Evolutionary conservation across 164 flowering plant species (phyloP).

Genomic region (Aristolochia contorta): DNA sequence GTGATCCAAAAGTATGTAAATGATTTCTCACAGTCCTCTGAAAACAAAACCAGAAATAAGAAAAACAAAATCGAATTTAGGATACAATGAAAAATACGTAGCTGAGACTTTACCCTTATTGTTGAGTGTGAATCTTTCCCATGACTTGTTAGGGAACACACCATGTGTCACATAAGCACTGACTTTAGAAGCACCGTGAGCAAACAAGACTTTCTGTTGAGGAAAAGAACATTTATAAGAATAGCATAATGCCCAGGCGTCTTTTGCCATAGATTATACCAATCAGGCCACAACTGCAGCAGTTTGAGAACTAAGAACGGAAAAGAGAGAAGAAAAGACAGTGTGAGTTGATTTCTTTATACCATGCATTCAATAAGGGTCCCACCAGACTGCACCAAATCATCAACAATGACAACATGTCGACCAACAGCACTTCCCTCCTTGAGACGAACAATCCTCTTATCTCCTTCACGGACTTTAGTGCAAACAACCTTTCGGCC

Average conservation of each 20-base stretch:
- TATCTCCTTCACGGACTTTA: constrained; percentile 94
- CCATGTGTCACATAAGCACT: constrained; percentile 95
- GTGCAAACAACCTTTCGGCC: constrained; percentile 64
- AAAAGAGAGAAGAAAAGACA: background rate
- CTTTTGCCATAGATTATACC: too few species aligned
- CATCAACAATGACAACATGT: constrained; percentile 97
- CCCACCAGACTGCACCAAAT: constrained; percentile 96
- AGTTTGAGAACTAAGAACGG: background rate
- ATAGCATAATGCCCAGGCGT: too few species aligned
- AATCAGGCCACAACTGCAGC: too few species aligned
- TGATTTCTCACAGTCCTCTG: constrained; percentile 36
- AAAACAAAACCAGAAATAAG: constrained; percentile 4
- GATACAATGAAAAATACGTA: background rate
- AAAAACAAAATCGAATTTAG: too few species aligned
- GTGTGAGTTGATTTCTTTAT: background rate
- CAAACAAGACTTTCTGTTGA: constrained; percentile 76
- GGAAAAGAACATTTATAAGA: background rate
- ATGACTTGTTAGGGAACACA: constrained; percentile 81
- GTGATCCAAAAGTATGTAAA: constrained; percentile 93
- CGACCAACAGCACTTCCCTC: constrained; percentile 82
- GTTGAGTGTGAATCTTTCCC: constrained; percentile 65
- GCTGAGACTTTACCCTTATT: constrained; percentile 33
- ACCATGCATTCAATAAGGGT: constrained; percentile 98
- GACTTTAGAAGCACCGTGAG: constrained; percentile 91
- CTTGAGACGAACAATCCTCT: constrained; percentile 86